Evolutionary conservation across 2,329 filamentous ascomycete genomes (phyloP), one percentile per base, ranked within the genome.

Genomic region (Alternaria infectoria): DNA sequence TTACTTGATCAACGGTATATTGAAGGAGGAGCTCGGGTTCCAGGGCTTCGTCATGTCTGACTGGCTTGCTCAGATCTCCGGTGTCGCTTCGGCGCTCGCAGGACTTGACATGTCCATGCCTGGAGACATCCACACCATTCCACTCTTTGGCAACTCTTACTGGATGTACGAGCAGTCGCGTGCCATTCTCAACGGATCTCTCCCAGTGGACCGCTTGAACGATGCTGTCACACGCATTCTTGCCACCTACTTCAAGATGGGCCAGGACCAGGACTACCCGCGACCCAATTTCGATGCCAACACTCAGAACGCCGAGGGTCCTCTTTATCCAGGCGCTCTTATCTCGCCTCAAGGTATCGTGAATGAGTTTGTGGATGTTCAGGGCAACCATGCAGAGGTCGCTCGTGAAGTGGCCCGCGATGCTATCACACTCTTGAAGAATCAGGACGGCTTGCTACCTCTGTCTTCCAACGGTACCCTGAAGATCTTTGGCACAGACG

Each of bases 151-250:
- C 21, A 86, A 95, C 32, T 77, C 77, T 8, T 79, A 77, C 65
- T 95, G 92, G 87, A 93, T 92, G 8, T 81, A 86, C 3, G 86
- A 96, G 69, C 85, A 97, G 51, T 94, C 89, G 0, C 88, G 88
- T 50, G 87, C 93, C 0, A 87, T 93, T 2, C 83, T 97, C 46
- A 97, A 98, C 69, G 90, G 90, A 1, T 94, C 93, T 0, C 84
- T 97, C 0, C 93, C 95, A 0, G 84, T 96, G 66, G 89, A 91
- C 13, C 87, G 95, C 13, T 80, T 98, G 44, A 92, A 97, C 70
- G 95, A 98, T 75, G 96, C 96, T 89, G 91, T 88, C 0, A 92
- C 93, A 1, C 88, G 94, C 7, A 89, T 97, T 64, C 90, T 97
- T 1, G 94, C 95, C 0, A 85, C 93, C 0, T 97, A 93, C 91